Conservation (phyloP, 768 basidiomycete genomes). For the Ephemerocybe angulata region DNA sequence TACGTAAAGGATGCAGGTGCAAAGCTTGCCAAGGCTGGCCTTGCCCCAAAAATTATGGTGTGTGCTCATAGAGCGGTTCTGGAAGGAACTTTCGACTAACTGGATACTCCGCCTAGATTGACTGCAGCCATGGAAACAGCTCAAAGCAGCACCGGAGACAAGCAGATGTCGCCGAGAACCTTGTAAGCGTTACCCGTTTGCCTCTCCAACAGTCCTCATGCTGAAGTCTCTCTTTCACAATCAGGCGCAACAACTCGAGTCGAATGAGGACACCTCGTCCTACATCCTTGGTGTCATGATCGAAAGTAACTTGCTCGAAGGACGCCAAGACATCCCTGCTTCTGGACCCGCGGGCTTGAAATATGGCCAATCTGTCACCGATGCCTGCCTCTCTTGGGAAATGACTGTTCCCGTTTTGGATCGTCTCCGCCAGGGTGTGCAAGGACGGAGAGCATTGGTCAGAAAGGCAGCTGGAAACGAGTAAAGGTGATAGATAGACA, state of each 20-base stretch:
- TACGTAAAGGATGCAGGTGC: slow-evolving; percentile 72
- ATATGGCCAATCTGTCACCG: slow-evolving; percentile 86
- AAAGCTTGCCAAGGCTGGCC: slow-evolving; percentile 75
- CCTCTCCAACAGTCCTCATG: slow-evolving; percentile 3
- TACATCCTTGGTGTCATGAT: slow-evolving; percentile 94
- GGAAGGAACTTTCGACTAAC: neutral
- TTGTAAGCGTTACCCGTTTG: slow-evolving; percentile 51
- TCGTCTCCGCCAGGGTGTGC: slow-evolving; percentile 83
- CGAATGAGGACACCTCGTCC: slow-evolving; percentile 58
- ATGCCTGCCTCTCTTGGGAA: slow-evolving; percentile 90
- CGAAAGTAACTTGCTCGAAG: slow-evolving; percentile 86
- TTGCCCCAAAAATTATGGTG: slow-evolving; percentile 86
- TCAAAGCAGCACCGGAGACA: slow-evolving; percentile 89
- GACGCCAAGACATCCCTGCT: slow-evolving; percentile 79
- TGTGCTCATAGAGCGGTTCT: slow-evolving; percentile 12
- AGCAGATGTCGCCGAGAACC: slow-evolving; percentile 82
- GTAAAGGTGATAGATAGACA: no score
- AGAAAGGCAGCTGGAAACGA: slow-evolving; percentile 24
- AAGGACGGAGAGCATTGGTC: slow-evolving; percentile 59
- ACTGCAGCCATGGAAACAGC: slow-evolving; percentile 96
- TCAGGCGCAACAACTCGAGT: slow-evolving; percentile 69
- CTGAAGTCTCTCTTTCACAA: slow-evolving; percentile 10
- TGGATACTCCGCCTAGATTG: slow-evolving; percentile 52
- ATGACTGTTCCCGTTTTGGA: slow-evolving; percentile 79
- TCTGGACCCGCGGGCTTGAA: slow-evolving; percentile 68